phyloP scores from a whole-genome alignment of 2,329 filamentous ascomycete species.

The Colletotrichum sansevieriae region DNA sequence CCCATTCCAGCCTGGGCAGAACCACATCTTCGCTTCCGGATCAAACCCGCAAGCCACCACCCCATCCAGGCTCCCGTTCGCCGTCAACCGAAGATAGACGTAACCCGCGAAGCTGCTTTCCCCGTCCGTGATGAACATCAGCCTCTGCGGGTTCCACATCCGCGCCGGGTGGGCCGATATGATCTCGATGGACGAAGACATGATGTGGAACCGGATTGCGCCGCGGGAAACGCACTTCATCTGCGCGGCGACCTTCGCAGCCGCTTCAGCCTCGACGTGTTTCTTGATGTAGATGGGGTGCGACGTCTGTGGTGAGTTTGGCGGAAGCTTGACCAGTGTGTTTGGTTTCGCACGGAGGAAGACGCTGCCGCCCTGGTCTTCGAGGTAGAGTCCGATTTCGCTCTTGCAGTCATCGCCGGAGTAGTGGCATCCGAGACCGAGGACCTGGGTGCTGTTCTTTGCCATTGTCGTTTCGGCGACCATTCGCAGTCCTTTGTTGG shows the following conservation, averaged over 20 bases:
- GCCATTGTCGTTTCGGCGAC: background rate
- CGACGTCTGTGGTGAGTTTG: background rate
- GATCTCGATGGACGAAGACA: background rate
- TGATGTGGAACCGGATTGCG: background rate
- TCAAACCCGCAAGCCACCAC: slow-evolving; percentile 8
- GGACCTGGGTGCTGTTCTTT: background rate
- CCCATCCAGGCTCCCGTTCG: background rate
- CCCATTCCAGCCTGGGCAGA: slow-evolving; percentile 1
- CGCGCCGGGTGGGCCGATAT: background rate
- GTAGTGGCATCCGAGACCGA: background rate
- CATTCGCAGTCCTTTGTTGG: slow-evolving; percentile 18
- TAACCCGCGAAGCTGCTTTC: background rate
- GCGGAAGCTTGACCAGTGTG: background rate
- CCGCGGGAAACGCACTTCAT: background rate
- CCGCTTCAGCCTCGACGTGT: background rate
- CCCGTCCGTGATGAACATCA: slow-evolving; percentile 11
- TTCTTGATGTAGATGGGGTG: background rate
- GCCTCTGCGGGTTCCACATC: slow-evolving; percentile 20
- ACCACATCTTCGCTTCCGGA: slow-evolving; percentile 4
- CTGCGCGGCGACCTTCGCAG: background rate
- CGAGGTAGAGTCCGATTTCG: background rate
- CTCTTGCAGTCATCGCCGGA: background rate
- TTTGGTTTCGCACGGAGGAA: background rate
- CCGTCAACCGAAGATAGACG: background rate
- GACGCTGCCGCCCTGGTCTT: slow-evolving; percentile 6